A percentile compares a stretch with the other conserved stretches of the same genome.
Evolutionary conservation across 169 alveolate genomes (phyloP).

Genomic region (Plasmodium vivax): DNA sequence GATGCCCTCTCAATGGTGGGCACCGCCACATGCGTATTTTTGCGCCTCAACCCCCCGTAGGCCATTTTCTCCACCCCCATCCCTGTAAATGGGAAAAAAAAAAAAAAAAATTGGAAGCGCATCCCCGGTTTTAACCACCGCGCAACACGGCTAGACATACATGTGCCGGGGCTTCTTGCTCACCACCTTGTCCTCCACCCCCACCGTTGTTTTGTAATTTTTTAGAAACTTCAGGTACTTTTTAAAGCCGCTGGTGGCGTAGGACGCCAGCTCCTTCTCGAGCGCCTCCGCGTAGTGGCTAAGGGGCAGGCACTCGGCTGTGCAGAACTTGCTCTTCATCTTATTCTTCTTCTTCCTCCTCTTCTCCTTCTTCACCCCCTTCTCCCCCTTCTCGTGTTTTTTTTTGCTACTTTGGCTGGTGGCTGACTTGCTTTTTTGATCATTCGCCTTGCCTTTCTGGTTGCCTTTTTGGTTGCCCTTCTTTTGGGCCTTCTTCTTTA

Average conservation of each 20-base stretch:
- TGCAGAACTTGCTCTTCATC: neutral
- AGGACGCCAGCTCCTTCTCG: constrained; percentile 28
- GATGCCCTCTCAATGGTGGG: neutral
- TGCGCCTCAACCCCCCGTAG: neutral
- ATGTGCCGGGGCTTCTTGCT: constrained; percentile 9
- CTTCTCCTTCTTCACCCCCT: neutral
- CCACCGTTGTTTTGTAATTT: constrained; percentile 19
- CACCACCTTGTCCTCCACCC: neutral
- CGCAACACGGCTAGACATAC: constrained; percentile 18
- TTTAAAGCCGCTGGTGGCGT: constrained; percentile 34
- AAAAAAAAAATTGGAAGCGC: neutral
- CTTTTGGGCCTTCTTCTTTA: constrained; percentile 8
- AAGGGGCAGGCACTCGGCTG: neutral
- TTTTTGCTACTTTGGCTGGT: neutral
- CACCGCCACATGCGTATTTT: neutral
- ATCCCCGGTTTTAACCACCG: neutral
- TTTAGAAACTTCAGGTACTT: constrained; percentile 41
- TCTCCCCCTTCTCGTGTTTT: neutral
- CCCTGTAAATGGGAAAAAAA: neutral
- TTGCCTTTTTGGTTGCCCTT: neutral
- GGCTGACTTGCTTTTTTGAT: neutral
- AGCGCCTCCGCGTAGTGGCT: neutral
- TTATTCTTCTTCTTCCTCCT: neutral
- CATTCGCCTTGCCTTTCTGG: neutral
- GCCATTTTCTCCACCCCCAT: neutral